These are phyloP conservation scores for Grosmannia huntii DNA, from an alignment of 2,329 filamentous ascomycete genomes.

Conservation along the genomic window DNA sequence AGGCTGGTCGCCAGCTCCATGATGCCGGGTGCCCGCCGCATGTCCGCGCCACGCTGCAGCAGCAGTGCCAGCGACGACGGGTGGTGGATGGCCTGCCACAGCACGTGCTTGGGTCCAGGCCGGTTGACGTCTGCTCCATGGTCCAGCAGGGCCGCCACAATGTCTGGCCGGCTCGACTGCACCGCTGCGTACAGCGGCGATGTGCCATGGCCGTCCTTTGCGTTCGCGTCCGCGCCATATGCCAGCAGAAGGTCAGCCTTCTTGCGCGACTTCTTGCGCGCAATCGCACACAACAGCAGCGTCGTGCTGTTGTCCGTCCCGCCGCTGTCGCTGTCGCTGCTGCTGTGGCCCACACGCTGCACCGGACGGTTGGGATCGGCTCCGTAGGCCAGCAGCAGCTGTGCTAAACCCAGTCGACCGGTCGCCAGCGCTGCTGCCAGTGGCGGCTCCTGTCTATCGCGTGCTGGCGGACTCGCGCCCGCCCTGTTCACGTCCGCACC, in stretches of 20 bases:
- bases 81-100: slow-evolving; percentile 52
- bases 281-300: slow-evolving; percentile 46
- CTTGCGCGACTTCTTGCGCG: slow-evolving; percentile 39
- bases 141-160: slow-evolving; percentile 36
- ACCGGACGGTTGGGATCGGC: slow-evolving; percentile 42
- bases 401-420: slow-evolving; percentile 42
- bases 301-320: slow-evolving; percentile 38
- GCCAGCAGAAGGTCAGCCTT: slow-evolving; percentile 47
- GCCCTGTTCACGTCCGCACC: slow-evolving; percentile 44
- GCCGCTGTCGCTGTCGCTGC: slow-evolving; percentile 14
- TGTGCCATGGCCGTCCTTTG: slow-evolving; percentile 47
- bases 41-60: slow-evolving; percentile 44
- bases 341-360: slow-evolving; percentile 13
- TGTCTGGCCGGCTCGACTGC: slow-evolving; percentile 38
- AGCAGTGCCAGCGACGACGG: slow-evolving; percentile 45
- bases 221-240: slow-evolving; percentile 45
- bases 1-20: slow-evolving; percentile 51
- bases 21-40: slow-evolving; percentile 46
- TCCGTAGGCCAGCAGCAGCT: slow-evolving; percentile 48
- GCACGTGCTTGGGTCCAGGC: slow-evolving; percentile 54
- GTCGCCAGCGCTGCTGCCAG: slow-evolving; percentile 36
- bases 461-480: slow-evolving; percentile 29
- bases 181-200: slow-evolving; percentile 53
- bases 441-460: slow-evolving; percentile 33
- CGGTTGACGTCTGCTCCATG: slow-evolving; percentile 54